These are phyloP conservation scores for Sporodiniella umbellata DNA, from an alignment of 371 early-diverging fungal genomes.

Conservation along the genomic window DNA sequence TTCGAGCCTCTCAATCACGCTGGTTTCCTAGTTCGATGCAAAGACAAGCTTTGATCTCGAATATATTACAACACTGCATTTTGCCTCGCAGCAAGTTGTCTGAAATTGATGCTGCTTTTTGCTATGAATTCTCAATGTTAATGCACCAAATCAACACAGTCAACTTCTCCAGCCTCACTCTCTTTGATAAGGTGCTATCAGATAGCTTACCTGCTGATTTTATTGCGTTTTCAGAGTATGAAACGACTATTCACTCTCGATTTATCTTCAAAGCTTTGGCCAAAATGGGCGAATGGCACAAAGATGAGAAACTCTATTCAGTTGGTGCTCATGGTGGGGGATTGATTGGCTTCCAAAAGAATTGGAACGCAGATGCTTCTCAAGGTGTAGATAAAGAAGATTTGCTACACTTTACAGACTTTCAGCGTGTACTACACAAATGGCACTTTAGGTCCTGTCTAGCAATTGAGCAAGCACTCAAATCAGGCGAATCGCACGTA, in stretches of 20 bases:
- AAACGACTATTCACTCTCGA: slow-evolving; percentile 68
- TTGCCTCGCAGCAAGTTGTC: slow-evolving; percentile 76
- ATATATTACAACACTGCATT: slow-evolving; percentile 77
- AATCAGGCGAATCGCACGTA: slow-evolving; percentile 65
- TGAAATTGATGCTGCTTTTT: slow-evolving; percentile 78
- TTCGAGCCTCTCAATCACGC: slow-evolving; percentile 59
- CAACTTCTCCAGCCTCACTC: slow-evolving; percentile 75
- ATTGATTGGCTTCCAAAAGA: slow-evolving; percentile 74
- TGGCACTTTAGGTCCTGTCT: slow-evolving; percentile 70
- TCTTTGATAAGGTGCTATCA: slow-evolving; percentile 69
- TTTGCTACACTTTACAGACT: slow-evolving; percentile 62
- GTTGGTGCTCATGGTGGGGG: slow-evolving; percentile 57
- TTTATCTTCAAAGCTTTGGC: slow-evolving; percentile 63
- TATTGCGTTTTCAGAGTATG: slow-evolving; percentile 71
- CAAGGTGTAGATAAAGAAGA: slow-evolving; percentile 51
- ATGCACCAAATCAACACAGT: slow-evolving; percentile 76
- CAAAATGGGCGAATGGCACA: slow-evolving; percentile 63
- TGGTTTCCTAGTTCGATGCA: slow-evolving; percentile 69
- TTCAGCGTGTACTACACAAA: slow-evolving; percentile 70
- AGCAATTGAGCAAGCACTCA: slow-evolving; percentile 48
- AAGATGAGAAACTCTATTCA: slow-evolving; percentile 50
- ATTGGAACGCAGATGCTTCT: slow-evolving; percentile 46
- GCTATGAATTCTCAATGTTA: slow-evolving; percentile 75
- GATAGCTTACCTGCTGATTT: slow-evolving; percentile 44
- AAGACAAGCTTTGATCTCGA: slow-evolving; percentile 46